Conservation (phyloP, 2,329 filamentous ascomycete species). For the Diplocarpon rosae region DNA sequence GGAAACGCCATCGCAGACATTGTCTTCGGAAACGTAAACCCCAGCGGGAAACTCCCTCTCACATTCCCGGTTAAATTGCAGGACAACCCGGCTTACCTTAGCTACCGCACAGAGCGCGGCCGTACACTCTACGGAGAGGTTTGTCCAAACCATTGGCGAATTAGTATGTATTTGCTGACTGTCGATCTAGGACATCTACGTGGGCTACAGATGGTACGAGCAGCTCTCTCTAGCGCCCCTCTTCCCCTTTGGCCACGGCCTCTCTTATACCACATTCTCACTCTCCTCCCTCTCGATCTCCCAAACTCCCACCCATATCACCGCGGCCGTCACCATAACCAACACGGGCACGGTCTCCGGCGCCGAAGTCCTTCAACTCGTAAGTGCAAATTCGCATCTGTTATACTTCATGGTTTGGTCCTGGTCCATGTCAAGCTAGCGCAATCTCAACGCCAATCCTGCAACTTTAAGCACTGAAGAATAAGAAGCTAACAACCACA, state of each 20-base stretch:
- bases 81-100: conserved; percentile 67
- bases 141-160: not conserved
- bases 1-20: conserved; percentile 73
- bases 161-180: too few species aligned
- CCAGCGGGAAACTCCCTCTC: conserved; percentile 63
- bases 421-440: too few species aligned
- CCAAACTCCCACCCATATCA: conserved; percentile 34
- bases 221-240: conserved; percentile 51
- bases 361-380: conserved; percentile 44
- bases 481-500: too few species aligned
- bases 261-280: conserved; percentile 64
- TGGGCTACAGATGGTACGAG: conserved; percentile 76
- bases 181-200: conserved; percentile 47
- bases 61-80: conserved; percentile 57
- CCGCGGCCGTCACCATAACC: conserved; percentile 41
- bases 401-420: too few species aligned
- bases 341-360: conserved; percentile 49
- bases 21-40: conserved; percentile 63
- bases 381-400: too few species aligned
- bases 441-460: too few species aligned
- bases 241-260: conserved; percentile 71
- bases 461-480: too few species aligned
- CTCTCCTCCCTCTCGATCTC: conserved; percentile 40
- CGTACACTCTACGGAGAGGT: conserved; percentile 63
- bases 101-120: conserved; percentile 60